A percentile compares a stretch with the other conserved stretches of the same genome.
phyloP scores from a whole-genome alignment of 2,329 filamentous ascomycete genomes.

The Chrysosphaeria jannelii region DNA sequence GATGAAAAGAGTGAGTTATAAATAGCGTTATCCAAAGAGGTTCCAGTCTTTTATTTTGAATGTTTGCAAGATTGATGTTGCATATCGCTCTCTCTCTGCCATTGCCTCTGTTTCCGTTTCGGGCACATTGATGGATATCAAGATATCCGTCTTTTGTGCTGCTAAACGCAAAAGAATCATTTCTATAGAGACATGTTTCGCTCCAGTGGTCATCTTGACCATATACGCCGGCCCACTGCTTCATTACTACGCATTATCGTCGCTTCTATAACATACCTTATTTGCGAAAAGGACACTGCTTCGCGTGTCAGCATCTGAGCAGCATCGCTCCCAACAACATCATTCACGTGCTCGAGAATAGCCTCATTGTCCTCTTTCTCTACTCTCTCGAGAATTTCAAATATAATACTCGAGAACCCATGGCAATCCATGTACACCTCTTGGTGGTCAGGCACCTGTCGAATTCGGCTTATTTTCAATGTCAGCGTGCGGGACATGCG shows the following conservation, averaged over 20 bases:
- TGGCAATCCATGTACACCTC: conserved; percentile 69
- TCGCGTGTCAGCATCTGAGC: too few species aligned
- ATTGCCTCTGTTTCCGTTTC: conserved; percentile 44
- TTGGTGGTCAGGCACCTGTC: conserved; percentile 61
- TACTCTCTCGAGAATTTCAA: conserved; percentile 72
- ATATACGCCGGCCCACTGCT: too few species aligned
- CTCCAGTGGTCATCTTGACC: conserved; percentile 8
- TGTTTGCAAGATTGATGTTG: conserved; percentile 33
- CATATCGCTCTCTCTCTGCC: conserved; percentile 36
- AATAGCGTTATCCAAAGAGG: too few species aligned
- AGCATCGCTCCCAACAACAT: conserved; percentile 31
- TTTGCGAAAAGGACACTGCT: conserved; percentile 31
- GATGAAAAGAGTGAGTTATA: conserved; percentile 1
- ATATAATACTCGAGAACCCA: conserved; percentile 62
- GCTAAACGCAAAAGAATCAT: conserved; percentile 50
- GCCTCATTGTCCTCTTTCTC: conserved; percentile 39
- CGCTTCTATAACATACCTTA: neutral
- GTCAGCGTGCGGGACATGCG: too few species aligned
- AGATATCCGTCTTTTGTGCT: conserved; percentile 45
- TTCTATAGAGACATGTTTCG: conserved; percentile 4
- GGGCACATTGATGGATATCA: conserved; percentile 71
- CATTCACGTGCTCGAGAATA: conserved; percentile 35
- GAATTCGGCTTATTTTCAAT: conserved; percentile 42
- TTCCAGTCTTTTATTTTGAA: conserved; percentile 60
- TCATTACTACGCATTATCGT: too few species aligned